phyloP scores from a whole-genome alignment of 2,329 filamentous ascomycete genomes.

The Calonectria hongkongensis region DNA sequence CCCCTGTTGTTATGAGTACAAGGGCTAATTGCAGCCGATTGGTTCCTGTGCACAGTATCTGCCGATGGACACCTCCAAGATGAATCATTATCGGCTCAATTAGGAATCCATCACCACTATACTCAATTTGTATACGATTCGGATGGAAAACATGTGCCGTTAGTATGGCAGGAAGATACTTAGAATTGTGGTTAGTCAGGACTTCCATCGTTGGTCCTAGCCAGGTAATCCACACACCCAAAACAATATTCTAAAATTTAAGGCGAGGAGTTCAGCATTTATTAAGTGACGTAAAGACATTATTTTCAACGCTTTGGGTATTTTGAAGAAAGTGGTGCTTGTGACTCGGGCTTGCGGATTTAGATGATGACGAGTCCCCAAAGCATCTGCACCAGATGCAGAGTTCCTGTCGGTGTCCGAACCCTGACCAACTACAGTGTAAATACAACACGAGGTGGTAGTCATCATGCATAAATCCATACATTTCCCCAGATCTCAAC shows the following conservation, averaged over 20 bases:
- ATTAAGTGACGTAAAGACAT: too few relatives aligned
- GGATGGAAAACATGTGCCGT: slow-evolving; percentile 41
- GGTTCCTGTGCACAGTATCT: background rate
- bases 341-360: background rate
- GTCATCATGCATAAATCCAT: background rate
- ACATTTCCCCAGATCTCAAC: slow-evolving; percentile 25
- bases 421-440: background rate
- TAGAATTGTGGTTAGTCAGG: too few relatives aligned
- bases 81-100: slow-evolving; percentile 34
- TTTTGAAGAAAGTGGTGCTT: too few relatives aligned
- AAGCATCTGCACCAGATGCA: background rate
- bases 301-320: too few relatives aligned
- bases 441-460: background rate
- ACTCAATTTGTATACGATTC: background rate
- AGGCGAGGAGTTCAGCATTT: too few relatives aligned
- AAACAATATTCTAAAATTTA: background rate
- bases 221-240: too few relatives aligned
- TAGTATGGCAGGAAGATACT: background rate
- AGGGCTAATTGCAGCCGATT: background rate
- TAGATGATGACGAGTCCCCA: background rate
- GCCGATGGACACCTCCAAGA: slow-evolving; percentile 21
- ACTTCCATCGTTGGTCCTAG: too few relatives aligned
- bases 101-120: background rate
- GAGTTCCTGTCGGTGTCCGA: slow-evolving; percentile 17
- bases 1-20: background rate